A percentile compares a stretch with the other conserved stretches of the same genome.
phyloP scores from a whole-genome alignment of 805 yeast genomes.

The Torulaspora microellipsoides region DNA sequence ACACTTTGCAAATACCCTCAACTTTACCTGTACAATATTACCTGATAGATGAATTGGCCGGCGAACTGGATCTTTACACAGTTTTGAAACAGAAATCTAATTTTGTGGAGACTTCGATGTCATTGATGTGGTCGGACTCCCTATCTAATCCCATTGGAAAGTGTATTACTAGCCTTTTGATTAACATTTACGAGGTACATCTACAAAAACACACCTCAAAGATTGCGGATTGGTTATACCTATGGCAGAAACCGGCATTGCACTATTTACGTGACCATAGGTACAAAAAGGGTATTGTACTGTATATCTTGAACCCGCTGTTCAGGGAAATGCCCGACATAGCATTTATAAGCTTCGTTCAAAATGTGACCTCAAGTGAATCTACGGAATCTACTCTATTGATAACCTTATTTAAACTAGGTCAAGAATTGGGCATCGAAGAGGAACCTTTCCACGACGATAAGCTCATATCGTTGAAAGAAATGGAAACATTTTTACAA shows the following conservation, averaged over 20 bases:
- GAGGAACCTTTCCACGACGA: constrained; percentile 46
- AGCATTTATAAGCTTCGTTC: constrained; percentile 39
- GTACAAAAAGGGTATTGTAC: constrained; percentile 45
- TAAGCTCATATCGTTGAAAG: constrained; percentile 33
- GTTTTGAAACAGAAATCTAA: constrained; percentile 43
- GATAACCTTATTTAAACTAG: constrained; percentile 56
- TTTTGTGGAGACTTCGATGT: constrained; percentile 46
- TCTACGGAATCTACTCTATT: constrained; percentile 35
- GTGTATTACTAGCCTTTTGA: constrained; percentile 42
- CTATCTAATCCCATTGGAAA: constrained; percentile 67
- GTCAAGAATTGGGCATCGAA: constrained; percentile 53
- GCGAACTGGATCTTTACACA: constrained; percentile 40
- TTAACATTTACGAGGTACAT: constrained; percentile 34
- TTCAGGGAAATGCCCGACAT: constrained; percentile 46
- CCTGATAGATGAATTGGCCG: constrained; percentile 52
- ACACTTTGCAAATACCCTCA: constrained; percentile 41
- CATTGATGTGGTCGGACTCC: constrained; percentile 49
- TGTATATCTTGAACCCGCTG: constrained; percentile 58
- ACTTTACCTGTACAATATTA: constrained; percentile 59
- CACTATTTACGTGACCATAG: constrained; percentile 33
- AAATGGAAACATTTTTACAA: constrained; percentile 41
- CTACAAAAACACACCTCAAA: constrained; percentile 13
- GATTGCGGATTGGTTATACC: constrained; percentile 40
- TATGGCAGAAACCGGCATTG: constrained; percentile 47
- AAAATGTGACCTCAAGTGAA: constrained; percentile 19